These are phyloP conservation scores for Astragalus glycyphyllos DNA, from an alignment of 306 rosid genomes.

Conservation along the genomic window DNA sequence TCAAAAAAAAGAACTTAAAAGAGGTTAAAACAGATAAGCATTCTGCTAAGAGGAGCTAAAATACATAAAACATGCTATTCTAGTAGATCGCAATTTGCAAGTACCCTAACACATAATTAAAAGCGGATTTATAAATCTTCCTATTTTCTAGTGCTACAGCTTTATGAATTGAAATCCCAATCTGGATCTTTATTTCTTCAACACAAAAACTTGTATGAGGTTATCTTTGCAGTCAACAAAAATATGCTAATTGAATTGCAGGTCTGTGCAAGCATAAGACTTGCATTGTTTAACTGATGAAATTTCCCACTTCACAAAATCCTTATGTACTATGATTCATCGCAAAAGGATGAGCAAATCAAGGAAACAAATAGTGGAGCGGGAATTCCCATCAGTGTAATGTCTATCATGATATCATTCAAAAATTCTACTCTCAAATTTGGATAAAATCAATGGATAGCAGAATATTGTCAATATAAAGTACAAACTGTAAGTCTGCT, in stretches of 20 bases:
- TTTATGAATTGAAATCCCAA: conserved; percentile 15
- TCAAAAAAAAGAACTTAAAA: too few species aligned
- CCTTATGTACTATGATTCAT: too few species aligned
- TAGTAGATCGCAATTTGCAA: background rate
- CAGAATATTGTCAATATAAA: conserved; percentile 14
- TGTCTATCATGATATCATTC: background rate
- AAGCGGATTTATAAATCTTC: background rate
- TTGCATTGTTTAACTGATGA: too few species aligned
- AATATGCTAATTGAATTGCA: background rate
- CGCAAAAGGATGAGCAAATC: too few species aligned
- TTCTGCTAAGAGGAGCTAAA: conserved; percentile 6
- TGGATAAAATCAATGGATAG: background rate
- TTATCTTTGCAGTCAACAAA: conserved; percentile 13
- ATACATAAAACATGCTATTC: conserved; percentile 1
- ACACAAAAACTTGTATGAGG: background rate
- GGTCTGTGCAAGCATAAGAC: too few species aligned
- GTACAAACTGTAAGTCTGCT: background rate
- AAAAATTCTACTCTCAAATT: background rate
- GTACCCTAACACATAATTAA: conserved; percentile 7
- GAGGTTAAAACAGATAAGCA: background rate
- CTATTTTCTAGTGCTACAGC: background rate
- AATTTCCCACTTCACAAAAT: too few species aligned
- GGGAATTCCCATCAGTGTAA: conserved; percentile 6
- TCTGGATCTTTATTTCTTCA: conserved; percentile 12
- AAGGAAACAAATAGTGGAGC: conserved; percentile 13